Percentiles rank a stretch among this genome's conserved stretches.
Conservation (phyloP, 2,329 filamentous ascomycete species). For the Paecilomyces formosus region DNA sequence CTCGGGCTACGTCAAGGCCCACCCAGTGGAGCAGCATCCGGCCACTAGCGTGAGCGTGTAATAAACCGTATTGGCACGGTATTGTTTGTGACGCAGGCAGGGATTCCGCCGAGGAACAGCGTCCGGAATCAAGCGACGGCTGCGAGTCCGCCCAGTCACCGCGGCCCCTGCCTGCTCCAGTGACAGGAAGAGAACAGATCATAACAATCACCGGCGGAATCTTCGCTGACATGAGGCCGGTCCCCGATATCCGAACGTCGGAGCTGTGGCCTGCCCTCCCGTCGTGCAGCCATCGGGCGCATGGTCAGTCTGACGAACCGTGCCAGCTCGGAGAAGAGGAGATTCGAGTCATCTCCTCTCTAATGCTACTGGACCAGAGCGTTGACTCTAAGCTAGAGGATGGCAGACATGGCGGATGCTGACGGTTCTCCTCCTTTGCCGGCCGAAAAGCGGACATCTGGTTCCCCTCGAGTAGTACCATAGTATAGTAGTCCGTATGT, state of each 20-base stretch:
- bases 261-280: not conserved
- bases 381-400: not conserved
- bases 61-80: constrained; percentile 3
- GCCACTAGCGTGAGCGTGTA: not conserved
- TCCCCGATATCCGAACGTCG: not conserved
- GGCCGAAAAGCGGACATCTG: not conserved
- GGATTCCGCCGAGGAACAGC: constrained; percentile 3
- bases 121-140: not conserved
- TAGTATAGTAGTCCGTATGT: no score
- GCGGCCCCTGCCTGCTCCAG: not conserved
- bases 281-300: not conserved
- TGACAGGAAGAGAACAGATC: not conserved
- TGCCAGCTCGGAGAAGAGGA: not conserved
- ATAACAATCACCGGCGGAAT: not conserved
- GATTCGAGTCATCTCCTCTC: not conserved
- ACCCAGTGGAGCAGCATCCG: constrained; percentile 12
- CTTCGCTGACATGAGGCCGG: not conserved
- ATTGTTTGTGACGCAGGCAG: not conserved
- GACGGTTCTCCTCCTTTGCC: not conserved
- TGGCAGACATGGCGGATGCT: not conserved
- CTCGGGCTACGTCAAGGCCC: constrained; percentile 31
- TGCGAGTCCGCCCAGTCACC: not conserved
- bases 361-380: not conserved
- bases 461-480: not conserved
- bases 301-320: not conserved